Conservation (phyloP, 2,329 filamentous ascomycete genomes). For the Rhytidhysteron rufulum region DNA sequence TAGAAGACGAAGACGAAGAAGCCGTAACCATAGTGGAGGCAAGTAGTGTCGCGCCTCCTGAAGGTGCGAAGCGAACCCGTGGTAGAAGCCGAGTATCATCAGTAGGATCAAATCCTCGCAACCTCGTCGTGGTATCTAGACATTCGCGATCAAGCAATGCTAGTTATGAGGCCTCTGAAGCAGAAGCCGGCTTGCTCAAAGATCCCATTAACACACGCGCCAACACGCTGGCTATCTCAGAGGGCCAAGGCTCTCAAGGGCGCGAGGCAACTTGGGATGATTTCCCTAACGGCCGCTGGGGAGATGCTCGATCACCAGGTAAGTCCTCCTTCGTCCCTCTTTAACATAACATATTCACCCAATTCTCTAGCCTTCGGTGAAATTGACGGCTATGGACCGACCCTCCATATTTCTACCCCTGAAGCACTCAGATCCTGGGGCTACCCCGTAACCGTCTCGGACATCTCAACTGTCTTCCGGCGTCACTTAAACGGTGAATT, state of each 20-base stretch:
- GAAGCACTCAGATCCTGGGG: conserved; percentile 86
- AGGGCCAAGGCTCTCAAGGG: conserved; percentile 84
- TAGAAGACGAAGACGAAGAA: conserved; percentile 37
- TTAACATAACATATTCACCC: neutral
- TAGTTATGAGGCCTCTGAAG: conserved; percentile 63
- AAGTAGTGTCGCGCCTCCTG: conserved; percentile 27
- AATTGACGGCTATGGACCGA: conserved; percentile 98
- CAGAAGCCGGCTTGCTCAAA: conserved; percentile 72
- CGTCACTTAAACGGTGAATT: conserved; percentile 77
- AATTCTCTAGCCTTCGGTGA: conserved; percentile 72
- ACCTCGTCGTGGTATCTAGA: conserved; percentile 77
- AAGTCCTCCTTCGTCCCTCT: conserved; percentile 1
- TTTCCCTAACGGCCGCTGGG: conserved; percentile 94
- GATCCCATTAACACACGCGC: conserved; percentile 70
- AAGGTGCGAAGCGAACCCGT: conserved; percentile 17
- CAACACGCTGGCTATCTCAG: conserved; percentile 87
- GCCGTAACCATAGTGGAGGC: conserved; percentile 47
- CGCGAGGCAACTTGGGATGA: conserved; percentile 98
- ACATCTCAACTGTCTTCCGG: conserved; percentile 78
- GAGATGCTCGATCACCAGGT: conserved; percentile 78
- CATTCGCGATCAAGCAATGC: conserved; percentile 50
- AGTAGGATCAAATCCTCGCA: conserved; percentile 79
- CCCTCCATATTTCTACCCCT: conserved; percentile 81
- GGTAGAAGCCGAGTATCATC: conserved; percentile 66
- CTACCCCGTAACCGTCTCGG: conserved; percentile 62